Conservation (phyloP, 179 eudicot species). For the Camellia oleifera region DNA sequence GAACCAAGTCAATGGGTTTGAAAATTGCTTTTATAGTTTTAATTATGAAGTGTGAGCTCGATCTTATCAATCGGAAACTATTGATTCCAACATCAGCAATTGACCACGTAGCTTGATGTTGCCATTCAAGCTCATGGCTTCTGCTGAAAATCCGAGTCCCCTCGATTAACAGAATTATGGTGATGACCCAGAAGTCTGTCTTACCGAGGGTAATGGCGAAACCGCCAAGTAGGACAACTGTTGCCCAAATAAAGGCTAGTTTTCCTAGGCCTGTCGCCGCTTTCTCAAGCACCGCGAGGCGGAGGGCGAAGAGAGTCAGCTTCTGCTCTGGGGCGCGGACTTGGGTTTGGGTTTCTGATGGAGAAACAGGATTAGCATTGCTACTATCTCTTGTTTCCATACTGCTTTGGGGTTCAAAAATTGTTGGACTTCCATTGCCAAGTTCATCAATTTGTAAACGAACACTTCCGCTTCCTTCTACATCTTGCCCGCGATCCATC, state of each 20-base stretch:
- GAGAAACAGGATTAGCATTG: constrained; percentile 14
- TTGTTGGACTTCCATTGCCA: constrained; percentile 28
- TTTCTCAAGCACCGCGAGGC: constrained; percentile 80
- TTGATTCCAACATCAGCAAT: constrained; percentile 34
- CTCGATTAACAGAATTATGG: constrained; percentile 68
- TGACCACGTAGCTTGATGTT: constrained; percentile 89
- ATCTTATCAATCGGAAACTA: constrained; percentile 57
- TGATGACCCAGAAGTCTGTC: constrained; percentile 89
- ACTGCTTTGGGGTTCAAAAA: constrained; percentile 52
- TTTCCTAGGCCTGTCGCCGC: constrained; percentile 81
- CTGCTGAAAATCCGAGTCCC: constrained; percentile 82
- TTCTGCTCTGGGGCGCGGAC: constrained; percentile 75
- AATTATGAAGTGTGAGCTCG: constrained; percentile 42
- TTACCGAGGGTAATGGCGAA: constrained; percentile 71
- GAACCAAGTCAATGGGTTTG: constrained; percentile 15
- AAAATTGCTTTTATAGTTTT: constrained; percentile 31
- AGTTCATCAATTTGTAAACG: constrained; percentile 41
- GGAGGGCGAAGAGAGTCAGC: constrained; percentile 84
- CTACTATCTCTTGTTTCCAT: constrained; percentile 38
- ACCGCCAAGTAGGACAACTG: constrained; percentile 93
- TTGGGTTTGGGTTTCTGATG: neutral
- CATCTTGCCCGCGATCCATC: constrained; percentile 38
- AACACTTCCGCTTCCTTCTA: constrained; percentile 31
- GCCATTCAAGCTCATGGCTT: constrained; percentile 94
- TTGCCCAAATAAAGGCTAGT: constrained; percentile 93